Base-by-base conservation (phyloP, 192 early-diverging fungal genomes). In the Oehlia diaphana region DNA sequence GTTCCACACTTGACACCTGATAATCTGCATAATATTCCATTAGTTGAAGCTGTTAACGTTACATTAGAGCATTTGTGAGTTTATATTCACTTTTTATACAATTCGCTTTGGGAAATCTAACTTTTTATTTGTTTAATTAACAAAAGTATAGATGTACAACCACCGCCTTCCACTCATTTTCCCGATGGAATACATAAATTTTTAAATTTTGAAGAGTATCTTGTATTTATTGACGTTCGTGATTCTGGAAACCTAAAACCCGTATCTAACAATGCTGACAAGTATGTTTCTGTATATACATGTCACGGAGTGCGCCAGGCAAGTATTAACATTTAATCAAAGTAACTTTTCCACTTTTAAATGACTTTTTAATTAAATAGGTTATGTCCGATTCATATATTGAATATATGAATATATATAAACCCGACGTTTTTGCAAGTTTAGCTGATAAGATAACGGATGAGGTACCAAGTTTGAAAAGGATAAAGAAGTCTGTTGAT, bases 1-100 rank as follows among this genome's bases (percentile, higher is more conserved):
- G 88, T 90, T 9, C 88, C 86, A 33, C 89, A 90, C 77, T 79
- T 90, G 71, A 86, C 88, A 9, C 81, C 87, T 2, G 88, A 90
- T 42, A 89, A 84, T 69, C 63, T 89, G 77, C 76, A 82, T 9
- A 61, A 68, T 2, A 82, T 88, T 63, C 81, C 83, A 42, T 82
- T 84, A 35, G 16, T 23, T 78, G 82, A 79, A 72, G 82, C 85
- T n/a, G 42, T 86, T n/a, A 84, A 83, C 69, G 68, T 90, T 8
- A 81, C 83, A 7, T 68, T 89, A 63, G 89, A 90, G 42, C 84
- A 89, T 39, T 83, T 90, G 77, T 78, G 28, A 42, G 65, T 35
- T 23, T 77, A n/a, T 35, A 63, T 42, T n/a, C 14, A 49, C 16
- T 39, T 53, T 58, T 61, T 12, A 63, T 63, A 63, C 10, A n/a